Evolutionary conservation across 2,329 filamentous ascomycete genomes (phyloP).

Genomic region (Aureobasidium sp.): DNA sequence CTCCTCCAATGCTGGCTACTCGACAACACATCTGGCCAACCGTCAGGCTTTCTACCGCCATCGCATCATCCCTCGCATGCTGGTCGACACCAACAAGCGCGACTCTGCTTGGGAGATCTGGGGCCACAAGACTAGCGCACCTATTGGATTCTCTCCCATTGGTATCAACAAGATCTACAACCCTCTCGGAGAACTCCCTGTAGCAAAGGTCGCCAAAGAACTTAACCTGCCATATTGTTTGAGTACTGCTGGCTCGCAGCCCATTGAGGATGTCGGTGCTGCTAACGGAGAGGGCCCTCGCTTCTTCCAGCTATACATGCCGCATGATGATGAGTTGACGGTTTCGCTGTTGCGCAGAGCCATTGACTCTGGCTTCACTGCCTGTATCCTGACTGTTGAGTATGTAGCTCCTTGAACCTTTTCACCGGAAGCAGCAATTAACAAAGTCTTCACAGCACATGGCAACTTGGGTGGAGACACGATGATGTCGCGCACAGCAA

Average conservation of each 20-base stretch:
- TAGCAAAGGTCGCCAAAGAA: conserved; percentile 52
- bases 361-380: conserved; percentile 45
- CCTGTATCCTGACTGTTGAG: conserved; percentile 52
- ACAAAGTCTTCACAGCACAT: conserved; percentile 32
- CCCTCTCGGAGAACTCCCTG: conserved; percentile 47
- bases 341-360: conserved; percentile 49
- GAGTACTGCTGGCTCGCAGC: conserved; percentile 46
- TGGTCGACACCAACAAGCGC: conserved; percentile 51
- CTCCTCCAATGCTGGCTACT: conserved; percentile 48
- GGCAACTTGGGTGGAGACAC: conserved; percentile 54
- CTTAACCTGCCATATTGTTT: conserved; percentile 52
- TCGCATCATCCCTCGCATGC: conserved; percentile 52
- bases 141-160: conserved; percentile 56
- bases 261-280: conserved; percentile 49
- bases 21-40: conserved; percentile 47
- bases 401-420: neutral
- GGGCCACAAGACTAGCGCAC: conserved; percentile 49
- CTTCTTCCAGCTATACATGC: conserved; percentile 58
- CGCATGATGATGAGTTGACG: conserved; percentile 52
- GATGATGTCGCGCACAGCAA: conserved; percentile 48
- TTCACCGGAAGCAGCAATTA: neutral
- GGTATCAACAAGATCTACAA: conserved; percentile 61
- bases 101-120: conserved; percentile 52
- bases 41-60: conserved; percentile 56
- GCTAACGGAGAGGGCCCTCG: conserved; percentile 46